Evolutionary conservation across 1,284 basidiomycete species (phyloP).

Genomic region (Cronartium quercuum): DNA sequence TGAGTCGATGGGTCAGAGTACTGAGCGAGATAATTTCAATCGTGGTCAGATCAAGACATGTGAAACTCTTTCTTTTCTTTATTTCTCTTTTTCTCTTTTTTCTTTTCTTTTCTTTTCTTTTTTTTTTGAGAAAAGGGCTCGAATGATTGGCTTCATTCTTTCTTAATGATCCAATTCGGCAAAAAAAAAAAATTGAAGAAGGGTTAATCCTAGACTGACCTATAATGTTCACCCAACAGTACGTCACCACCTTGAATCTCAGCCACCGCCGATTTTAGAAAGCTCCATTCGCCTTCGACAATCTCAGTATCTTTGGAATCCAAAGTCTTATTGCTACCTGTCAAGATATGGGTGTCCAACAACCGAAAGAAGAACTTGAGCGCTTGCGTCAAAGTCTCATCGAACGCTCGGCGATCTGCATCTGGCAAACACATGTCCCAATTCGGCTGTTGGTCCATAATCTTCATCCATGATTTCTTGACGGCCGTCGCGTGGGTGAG

Average conservation of each 20-base stretch:
- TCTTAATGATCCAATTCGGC: constrained; percentile 45
- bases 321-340: constrained; percentile 71
- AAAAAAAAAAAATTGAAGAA: background rate
- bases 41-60: background rate
- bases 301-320: constrained; percentile 98
- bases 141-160: background rate
- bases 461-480: constrained; percentile 86
- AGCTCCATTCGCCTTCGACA: constrained; percentile 91
- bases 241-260: constrained; percentile 81
- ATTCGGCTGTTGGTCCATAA: constrained; percentile 72
- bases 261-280: constrained; percentile 86
- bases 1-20: constrained; percentile 78
- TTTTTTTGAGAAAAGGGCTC: background rate
- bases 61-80: background rate
- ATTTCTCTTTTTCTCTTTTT: no score
- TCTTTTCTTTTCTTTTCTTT: background rate
- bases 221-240: constrained; percentile 88
- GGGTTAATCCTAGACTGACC: constrained; percentile 55
- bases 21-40: constrained; percentile 48
- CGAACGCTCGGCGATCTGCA: constrained; percentile 63
- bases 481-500: constrained; percentile 89
- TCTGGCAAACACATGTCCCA: constrained; percentile 71
- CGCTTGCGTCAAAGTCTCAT: constrained; percentile 78
- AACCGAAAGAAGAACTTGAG: constrained; percentile 87
- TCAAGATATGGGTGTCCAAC: constrained; percentile 91